phyloP scores from a whole-genome alignment of 768 basidiomycete genomes.

The Tulasnella sp. region DNA sequence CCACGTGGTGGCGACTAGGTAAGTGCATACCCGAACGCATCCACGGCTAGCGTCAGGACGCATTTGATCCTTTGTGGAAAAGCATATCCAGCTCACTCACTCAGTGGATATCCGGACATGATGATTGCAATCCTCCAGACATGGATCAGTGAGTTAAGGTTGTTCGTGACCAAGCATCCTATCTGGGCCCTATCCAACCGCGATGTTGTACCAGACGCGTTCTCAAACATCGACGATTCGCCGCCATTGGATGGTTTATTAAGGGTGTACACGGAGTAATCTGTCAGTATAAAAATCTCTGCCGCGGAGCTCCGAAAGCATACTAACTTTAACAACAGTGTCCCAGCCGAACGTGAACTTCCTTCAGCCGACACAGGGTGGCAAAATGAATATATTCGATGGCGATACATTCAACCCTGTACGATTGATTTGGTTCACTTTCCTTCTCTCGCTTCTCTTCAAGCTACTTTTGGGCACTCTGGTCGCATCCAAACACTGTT shows the following conservation, averaged over 20 bases:
- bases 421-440: background rate
- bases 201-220: too few species aligned
- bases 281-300: slow-evolving; percentile 11
- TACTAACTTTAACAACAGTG: background rate
- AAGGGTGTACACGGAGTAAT: slow-evolving; percentile 3
- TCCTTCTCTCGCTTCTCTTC: background rate
- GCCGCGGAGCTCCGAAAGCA: background rate
- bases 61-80: background rate
- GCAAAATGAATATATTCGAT: background rate
- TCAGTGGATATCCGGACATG: slow-evolving; percentile 11
- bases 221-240: background rate
- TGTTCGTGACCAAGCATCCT: background rate
- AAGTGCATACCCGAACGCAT: background rate
- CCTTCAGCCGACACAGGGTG: background rate
- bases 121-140: slow-evolving; percentile 3
- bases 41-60: too few species aligned
- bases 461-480: background rate
- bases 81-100: background rate
- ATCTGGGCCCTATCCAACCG: too few species aligned
- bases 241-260: slow-evolving; percentile 10
- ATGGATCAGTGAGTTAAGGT: background rate
- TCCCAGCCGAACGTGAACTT: slow-evolving; percentile 13
- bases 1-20: slow-evolving; percentile 15
- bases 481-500: background rate
- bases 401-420: background rate